Evolutionary conservation across 2,329 filamentous ascomycete species (phyloP).

Genomic region (Penicillium vulpinum): DNA sequence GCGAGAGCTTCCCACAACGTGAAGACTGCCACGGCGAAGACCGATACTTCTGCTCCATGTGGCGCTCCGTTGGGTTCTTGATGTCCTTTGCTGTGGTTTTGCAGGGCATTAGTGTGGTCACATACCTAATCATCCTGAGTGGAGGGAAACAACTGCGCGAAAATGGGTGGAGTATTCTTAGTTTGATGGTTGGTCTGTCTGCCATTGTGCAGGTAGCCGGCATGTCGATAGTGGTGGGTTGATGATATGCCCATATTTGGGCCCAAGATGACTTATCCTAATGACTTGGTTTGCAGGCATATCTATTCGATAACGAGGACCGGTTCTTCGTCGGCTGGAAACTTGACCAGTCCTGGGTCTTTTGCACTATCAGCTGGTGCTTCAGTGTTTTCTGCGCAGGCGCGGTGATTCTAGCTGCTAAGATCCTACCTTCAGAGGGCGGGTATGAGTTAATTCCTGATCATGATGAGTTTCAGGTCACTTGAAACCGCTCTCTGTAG

Average conservation of each 20-base stretch:
- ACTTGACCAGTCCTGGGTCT: slow-evolving; percentile 75
- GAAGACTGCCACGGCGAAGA: slow-evolving; percentile 67
- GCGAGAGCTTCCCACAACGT: slow-evolving; percentile 62
- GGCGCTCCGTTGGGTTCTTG: slow-evolving; percentile 83
- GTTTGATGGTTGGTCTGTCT: slow-evolving; percentile 64
- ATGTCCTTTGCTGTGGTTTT: slow-evolving; percentile 82
- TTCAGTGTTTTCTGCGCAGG: slow-evolving; percentile 54
- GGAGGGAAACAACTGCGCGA: slow-evolving; percentile 80
- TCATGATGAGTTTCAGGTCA: slow-evolving; percentile 21
- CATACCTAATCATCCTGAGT: slow-evolving; percentile 72
- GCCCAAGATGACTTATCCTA: background rate
- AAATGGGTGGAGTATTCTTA: slow-evolving; percentile 77
- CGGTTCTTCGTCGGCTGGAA: slow-evolving; percentile 82
- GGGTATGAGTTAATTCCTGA: slow-evolving; percentile 77
- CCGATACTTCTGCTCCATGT: slow-evolving; percentile 84
- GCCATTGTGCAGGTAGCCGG: slow-evolving; percentile 70
- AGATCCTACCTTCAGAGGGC: slow-evolving; percentile 73
- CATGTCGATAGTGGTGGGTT: slow-evolving; percentile 79
- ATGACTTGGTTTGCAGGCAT: slow-evolving; percentile 58
- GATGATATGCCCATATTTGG: background rate
- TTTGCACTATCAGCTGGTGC: slow-evolving; percentile 65
- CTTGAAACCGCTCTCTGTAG: background rate
- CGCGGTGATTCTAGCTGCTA: slow-evolving; percentile 66
- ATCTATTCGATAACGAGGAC: slow-evolving; percentile 77
- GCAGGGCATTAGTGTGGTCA: slow-evolving; percentile 76